Evolutionary conservation across 805 yeast genomes (phyloP).

Genomic region (Candida easanensis): DNA sequence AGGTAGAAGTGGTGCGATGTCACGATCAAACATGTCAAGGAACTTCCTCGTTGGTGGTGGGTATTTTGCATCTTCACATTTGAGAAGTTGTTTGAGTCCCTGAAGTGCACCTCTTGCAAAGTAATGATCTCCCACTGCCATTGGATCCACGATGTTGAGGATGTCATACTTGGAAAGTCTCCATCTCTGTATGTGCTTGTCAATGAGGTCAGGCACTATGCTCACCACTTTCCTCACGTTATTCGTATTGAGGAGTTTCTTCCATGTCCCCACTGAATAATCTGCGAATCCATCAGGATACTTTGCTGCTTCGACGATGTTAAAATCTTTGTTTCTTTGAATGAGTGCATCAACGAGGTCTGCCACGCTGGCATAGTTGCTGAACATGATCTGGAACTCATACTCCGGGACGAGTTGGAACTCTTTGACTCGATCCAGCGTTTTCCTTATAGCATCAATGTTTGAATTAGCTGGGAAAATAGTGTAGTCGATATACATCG

Average conservation of each 20-base stretch:
- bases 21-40: slow-evolving; percentile 8
- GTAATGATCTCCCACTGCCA: slow-evolving; percentile 20
- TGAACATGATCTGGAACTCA: slow-evolving; percentile 17
- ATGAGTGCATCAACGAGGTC: slow-evolving; percentile 12
- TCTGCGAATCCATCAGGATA: slow-evolving; percentile 17
- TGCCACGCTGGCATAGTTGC: slow-evolving; percentile 6
- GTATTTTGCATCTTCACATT: slow-evolving; percentile 12
- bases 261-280: slow-evolving; percentile 16
- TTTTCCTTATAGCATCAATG: not conserved
- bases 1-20: slow-evolving; percentile 11
- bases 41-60: slow-evolving; percentile 18
- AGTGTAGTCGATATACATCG: slow-evolving; percentile 17
- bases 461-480: slow-evolving; percentile 11
- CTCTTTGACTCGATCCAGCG: not conserved
- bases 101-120: slow-evolving; percentile 10
- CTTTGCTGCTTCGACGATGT: slow-evolving; percentile 10
- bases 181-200: slow-evolving; percentile 14
- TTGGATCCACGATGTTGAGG: slow-evolving; percentile 17
- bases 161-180: slow-evolving; percentile 8
- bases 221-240: slow-evolving; percentile 13
- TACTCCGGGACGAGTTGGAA: slow-evolving; percentile 11
- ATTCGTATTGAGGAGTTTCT: slow-evolving; percentile 15
- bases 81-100: slow-evolving; percentile 8
- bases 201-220: slow-evolving; percentile 13
- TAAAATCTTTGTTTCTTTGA: slow-evolving; percentile 9